Percentiles rank a stretch among this genome's conserved stretches.
Evolutionary conservation across 371 early-diverging fungal species (phyloP).

Genomic region (Actinomortierella wolfii): DNA sequence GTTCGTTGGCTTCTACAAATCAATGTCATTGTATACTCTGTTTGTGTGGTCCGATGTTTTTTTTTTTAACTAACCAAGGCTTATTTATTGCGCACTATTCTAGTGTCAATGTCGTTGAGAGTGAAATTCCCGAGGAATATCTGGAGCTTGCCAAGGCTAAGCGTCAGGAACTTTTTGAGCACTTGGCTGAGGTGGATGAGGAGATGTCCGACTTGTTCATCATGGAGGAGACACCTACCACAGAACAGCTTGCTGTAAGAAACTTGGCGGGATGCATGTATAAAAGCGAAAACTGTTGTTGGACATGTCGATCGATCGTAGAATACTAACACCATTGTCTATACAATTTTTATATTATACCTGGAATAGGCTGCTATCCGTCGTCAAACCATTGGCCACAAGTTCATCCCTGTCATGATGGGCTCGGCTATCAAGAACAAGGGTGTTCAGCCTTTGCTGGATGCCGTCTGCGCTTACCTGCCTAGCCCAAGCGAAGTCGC

Average conservation of each 20-base stretch:
- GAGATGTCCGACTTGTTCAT: conserved; percentile 85
- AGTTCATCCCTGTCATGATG: conserved; percentile 86
- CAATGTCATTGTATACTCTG: no score
- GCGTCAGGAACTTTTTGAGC: conserved; percentile 80
- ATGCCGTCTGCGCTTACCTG: conserved; percentile 76
- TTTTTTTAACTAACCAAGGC: no score
- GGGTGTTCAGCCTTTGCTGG: conserved; percentile 79
- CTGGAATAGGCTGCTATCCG: conserved; percentile 66
- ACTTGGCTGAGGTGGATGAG: conserved; percentile 88
- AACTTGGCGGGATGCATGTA: neutral
- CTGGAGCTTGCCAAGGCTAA: conserved; percentile 73
- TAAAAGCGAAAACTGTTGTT: neutral
- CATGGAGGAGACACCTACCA: conserved; percentile 74
- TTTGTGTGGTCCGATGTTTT: no score
- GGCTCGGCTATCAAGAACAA: conserved; percentile 91
- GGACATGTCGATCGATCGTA: neutral
- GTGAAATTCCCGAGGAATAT: conserved; percentile 82
- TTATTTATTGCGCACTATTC: no score
- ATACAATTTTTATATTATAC: neutral
- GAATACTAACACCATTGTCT: neutral
- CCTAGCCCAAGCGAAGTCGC: conserved; percentile 80
- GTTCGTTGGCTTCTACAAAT: conserved; percentile 2
- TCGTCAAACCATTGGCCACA: conserved; percentile 76
- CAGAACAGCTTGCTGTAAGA: conserved; percentile 63
- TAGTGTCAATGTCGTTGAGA: conserved; percentile 69